These are phyloP conservation scores for Backusella psychrophila DNA, from an alignment of 192 early-diverging fungal genomes.

Conservation along the genomic window DNA sequence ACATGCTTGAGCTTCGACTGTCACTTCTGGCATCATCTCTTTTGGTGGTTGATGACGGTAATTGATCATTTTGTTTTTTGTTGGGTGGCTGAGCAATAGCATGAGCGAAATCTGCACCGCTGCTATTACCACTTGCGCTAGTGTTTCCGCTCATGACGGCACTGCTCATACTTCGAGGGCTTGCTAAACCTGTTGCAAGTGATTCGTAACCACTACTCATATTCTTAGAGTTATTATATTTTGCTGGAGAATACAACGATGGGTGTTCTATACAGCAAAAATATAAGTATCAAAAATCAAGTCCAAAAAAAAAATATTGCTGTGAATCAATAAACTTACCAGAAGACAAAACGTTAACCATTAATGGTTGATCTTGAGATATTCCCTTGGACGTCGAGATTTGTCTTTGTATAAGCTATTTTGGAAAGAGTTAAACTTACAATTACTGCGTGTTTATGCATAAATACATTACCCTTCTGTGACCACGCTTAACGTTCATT, in stretches of 20 bases:
- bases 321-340: constrained; percentile 2
- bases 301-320: neutral
- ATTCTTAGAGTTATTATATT: neutral
- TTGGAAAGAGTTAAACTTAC: neutral
- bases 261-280: neutral
- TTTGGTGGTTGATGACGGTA: neutral
- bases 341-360: constrained; percentile 6
- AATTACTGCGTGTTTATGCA: no score
- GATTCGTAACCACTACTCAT: neutral
- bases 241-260: neutral
- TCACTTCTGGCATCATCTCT: neutral
- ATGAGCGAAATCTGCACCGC: neutral
- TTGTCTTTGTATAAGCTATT: constrained; percentile 32
- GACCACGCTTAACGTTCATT: constrained; percentile 32
- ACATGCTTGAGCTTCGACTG: neutral
- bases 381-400: constrained; percentile 32
- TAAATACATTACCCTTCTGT: constrained; percentile 28
- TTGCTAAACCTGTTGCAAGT: neutral
- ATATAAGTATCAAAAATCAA: neutral
- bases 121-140: neutral
- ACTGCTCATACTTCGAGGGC: neutral
- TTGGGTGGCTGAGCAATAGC: neutral
- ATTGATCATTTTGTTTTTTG: neutral
- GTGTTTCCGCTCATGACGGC: neutral
- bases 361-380: constrained; percentile 4